Conservation (phyloP, 2,329 filamentous ascomycete species). For the Aulographum hederae region DNA sequence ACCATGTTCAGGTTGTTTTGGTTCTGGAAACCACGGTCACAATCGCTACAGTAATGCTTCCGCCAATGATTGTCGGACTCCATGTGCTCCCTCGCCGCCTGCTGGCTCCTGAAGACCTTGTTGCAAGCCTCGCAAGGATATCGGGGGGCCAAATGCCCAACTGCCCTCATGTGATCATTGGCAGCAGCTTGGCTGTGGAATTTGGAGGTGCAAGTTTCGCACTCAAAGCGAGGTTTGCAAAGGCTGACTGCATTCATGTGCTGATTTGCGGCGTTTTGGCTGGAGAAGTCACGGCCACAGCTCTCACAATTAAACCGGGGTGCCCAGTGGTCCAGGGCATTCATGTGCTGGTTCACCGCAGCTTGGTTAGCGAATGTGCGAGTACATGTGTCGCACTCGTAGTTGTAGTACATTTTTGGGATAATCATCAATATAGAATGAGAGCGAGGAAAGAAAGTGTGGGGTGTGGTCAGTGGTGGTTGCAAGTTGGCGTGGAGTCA, state of each 20-base stretch:
- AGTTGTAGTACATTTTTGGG: too few relatives aligned
- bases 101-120: slow-evolving; percentile 5
- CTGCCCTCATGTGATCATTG: not conserved
- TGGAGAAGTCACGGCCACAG: slow-evolving; percentile 9
- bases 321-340: slow-evolving; percentile 12
- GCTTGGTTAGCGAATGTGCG: slow-evolving; percentile 9
- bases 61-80: slow-evolving; percentile 10
- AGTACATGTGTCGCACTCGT: slow-evolving; percentile 16
- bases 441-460: too few relatives aligned
- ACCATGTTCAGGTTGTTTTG: slow-evolving; percentile 13
- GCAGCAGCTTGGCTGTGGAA: not conserved
- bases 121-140: slow-evolving; percentile 3
- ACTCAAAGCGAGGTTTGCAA: slow-evolving; percentile 1
- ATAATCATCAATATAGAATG: too few relatives aligned
- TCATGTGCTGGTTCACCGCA: slow-evolving; percentile 15
- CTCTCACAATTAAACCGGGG: slow-evolving; percentile 11
- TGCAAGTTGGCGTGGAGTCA: too few relatives aligned
- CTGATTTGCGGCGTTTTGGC: slow-evolving; percentile 7
- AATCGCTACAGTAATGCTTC: slow-evolving; percentile 13
- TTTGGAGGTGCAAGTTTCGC: slow-evolving; percentile 3
- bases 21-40: slow-evolving; percentile 14
- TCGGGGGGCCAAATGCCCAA: not conserved
- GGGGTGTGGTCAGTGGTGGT: too few relatives aligned
- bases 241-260: slow-evolving; percentile 13
- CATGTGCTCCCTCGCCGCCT: slow-evolving; percentile 12